Evolutionary conservation across 148 eudicot genomes (phyloP).

Genomic region (Persicaria maculosa): DNA sequence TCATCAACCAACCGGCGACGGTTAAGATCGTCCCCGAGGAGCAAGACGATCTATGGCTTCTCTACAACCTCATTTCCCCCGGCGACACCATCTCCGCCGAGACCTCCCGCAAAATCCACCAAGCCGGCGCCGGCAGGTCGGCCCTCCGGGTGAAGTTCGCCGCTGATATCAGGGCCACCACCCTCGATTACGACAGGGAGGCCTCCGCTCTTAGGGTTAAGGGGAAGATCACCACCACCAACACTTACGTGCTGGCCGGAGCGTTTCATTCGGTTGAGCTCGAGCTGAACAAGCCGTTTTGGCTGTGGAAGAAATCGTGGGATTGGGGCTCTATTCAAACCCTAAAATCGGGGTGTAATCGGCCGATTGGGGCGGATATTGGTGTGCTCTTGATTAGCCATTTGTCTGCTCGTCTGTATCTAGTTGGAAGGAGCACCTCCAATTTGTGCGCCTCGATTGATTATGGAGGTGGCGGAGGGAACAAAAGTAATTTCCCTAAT

Average conservation of each 20-base stretch:
- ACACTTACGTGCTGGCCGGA: background rate
- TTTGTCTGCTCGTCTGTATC: background rate
- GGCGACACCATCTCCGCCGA: constrained; percentile 9
- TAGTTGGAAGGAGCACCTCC: constrained; percentile 8
- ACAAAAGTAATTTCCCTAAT: background rate
- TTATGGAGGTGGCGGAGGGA: background rate
- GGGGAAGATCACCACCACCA: constrained; percentile 8
- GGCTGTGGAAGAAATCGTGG: constrained; percentile 19
- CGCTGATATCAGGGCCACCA: constrained; percentile 7
- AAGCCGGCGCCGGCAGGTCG: background rate
- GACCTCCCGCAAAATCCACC: constrained; percentile 14
- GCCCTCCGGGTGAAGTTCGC: background rate
- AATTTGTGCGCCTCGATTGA: constrained; percentile 6
- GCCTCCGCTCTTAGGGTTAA: constrained; percentile 5
- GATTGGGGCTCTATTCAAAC: constrained; percentile 16
- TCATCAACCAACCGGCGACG: constrained; percentile 16
- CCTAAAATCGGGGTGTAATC: constrained; percentile 17
- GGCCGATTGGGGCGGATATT: constrained; percentile 21
- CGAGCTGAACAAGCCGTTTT: constrained; percentile 17
- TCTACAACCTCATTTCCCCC: constrained; percentile 12
- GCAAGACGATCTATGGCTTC: constrained; percentile 23
- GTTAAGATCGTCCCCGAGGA: constrained; percentile 21
- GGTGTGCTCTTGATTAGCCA: constrained; percentile 17
- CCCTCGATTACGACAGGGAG: constrained; percentile 9
- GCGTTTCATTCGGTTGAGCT: constrained; percentile 20